Conservation (phyloP, 2,329 filamentous ascomycete species). For the Monilinia fructigena region DNA sequence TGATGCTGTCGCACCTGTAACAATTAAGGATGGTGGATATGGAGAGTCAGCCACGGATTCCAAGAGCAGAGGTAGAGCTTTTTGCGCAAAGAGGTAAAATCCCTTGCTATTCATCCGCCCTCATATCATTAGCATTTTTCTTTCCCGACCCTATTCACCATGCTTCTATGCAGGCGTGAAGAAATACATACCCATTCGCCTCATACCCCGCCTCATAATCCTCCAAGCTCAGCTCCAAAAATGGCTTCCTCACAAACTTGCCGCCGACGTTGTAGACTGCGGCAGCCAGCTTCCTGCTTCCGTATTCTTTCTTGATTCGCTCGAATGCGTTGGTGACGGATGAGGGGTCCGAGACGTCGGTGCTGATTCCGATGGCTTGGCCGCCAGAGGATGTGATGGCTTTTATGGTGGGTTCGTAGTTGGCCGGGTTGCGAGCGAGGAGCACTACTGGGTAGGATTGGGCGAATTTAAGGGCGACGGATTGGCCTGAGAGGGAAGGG, state of each 20-base stretch:
- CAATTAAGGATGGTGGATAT: slow-evolving; percentile 75
- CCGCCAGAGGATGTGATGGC: slow-evolving; percentile 70
- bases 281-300: slow-evolving; percentile 54
- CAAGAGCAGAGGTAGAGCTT: slow-evolving; percentile 67
- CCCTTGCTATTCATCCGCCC: slow-evolving; percentile 46
- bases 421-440: slow-evolving; percentile 66
- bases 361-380: slow-evolving; percentile 66
- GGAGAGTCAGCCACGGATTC: slow-evolving; percentile 53
- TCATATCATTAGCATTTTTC: slow-evolving; percentile 5
- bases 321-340: slow-evolving; percentile 59
- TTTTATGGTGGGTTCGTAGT: slow-evolving; percentile 62
- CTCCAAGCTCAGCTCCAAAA: slow-evolving; percentile 53
- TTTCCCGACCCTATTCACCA: not conserved
- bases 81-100: slow-evolving; percentile 74
- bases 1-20: slow-evolving; percentile 84
- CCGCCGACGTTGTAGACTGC: slow-evolving; percentile 69
- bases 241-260: slow-evolving; percentile 52
- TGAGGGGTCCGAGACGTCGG: slow-evolving; percentile 57
- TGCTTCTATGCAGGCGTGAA: not conserved
- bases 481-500: slow-evolving; percentile 41
- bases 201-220: slow-evolving; percentile 51
- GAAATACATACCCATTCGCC: slow-evolving; percentile 49
- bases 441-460: slow-evolving; percentile 70
- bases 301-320: slow-evolving; percentile 55
- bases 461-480: slow-evolving; percentile 58